Evolutionary conservation across 1,284 basidiomycete species (phyloP).

Genomic region (Irpex sp.): DNA sequence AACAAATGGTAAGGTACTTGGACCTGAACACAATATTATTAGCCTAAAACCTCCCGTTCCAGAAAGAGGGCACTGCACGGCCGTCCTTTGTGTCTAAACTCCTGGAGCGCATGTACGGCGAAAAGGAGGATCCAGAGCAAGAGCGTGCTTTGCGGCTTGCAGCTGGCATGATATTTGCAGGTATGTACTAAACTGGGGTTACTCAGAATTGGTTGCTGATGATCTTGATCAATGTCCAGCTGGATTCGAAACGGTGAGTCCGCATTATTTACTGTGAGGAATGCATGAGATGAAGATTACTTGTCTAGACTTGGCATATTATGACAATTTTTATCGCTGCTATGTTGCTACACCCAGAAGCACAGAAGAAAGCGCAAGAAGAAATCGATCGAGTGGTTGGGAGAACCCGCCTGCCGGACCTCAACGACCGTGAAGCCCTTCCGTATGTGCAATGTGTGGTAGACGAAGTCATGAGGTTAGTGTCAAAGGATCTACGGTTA

Average conservation of each 20-base stretch:
- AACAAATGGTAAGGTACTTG: background rate
- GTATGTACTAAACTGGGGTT: background rate
- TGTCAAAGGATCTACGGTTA: background rate
- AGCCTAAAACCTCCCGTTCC: background rate
- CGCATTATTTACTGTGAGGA: too few species aligned
- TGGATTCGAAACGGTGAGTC: background rate
- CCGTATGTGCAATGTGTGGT: slow-evolving; percentile 14
- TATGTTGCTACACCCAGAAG: slow-evolving; percentile 14
- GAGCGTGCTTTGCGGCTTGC: background rate
- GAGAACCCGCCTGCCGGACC: slow-evolving; percentile 11
- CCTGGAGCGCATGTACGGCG: background rate
- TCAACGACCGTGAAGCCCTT: slow-evolving; percentile 12
- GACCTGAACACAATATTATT: too few species aligned
- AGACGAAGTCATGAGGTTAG: slow-evolving; percentile 11
- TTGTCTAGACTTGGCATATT: slow-evolving; percentile 4
- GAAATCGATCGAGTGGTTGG: slow-evolving; percentile 15
- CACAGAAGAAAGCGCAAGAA: slow-evolving; percentile 10
- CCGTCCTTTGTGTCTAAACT: background rate
- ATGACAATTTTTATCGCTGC: slow-evolving; percentile 10
- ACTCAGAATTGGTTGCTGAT: too few species aligned
- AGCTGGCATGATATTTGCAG: background rate
- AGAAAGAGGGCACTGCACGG: slow-evolving; percentile 1
- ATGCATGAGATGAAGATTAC: background rate
- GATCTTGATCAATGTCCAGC: background rate
- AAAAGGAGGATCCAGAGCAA: background rate